Evolutionary conservation across 805 yeast genomes (phyloP), one percentile per base, ranked within the genome.

Genomic region (Saccharomyces mikatae): DNA sequence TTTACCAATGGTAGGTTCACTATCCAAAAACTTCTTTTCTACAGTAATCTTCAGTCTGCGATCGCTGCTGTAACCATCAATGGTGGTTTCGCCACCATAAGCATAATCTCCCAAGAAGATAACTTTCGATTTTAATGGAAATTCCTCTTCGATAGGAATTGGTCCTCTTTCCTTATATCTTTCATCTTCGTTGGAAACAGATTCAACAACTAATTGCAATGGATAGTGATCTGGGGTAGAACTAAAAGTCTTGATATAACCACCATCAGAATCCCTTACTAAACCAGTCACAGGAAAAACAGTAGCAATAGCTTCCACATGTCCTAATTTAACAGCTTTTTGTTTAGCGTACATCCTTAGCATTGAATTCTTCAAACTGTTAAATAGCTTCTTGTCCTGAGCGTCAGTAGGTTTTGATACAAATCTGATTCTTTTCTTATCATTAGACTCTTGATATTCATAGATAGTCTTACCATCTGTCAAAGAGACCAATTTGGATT

Each of bases 91-190:
- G 4, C 89, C 80, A 53, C 99, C 98, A 67, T 89, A 94, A 1
- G 91, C 95, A 69, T 83, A 82, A 28, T 84, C 89, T 49, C 97
- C 96, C 57, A 94, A 74, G 66, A 88, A 88, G 8, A 92, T 80
- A 28, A 84, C 91, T 51, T 82, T 80, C 0, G 87, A 78, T 14
- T 80, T 84, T 3, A 78, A 52, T 21, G 97, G 97, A 70, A 79
- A 94, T 68, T 92, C 97, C 58, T 87, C 81, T 6, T 82, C 84
- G 55, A 94, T 75, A 6, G 97, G 89, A 41, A 81, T 65, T 2
- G 97, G 89, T 1, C 84, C 81, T 58, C 83, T 81, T 62, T 89
- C 89, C 31, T 73, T 71, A 65, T 74, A 89, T 66, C 99, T 79
- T 59, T 73, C 75, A 68, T 94, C 99, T 59, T 81, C 80, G 65